Evolutionary conservation across 2,329 filamentous ascomycete species (phyloP), one percentile per base, ranked within the genome.

Genomic region (Pseudocercospora cruenta): DNA sequence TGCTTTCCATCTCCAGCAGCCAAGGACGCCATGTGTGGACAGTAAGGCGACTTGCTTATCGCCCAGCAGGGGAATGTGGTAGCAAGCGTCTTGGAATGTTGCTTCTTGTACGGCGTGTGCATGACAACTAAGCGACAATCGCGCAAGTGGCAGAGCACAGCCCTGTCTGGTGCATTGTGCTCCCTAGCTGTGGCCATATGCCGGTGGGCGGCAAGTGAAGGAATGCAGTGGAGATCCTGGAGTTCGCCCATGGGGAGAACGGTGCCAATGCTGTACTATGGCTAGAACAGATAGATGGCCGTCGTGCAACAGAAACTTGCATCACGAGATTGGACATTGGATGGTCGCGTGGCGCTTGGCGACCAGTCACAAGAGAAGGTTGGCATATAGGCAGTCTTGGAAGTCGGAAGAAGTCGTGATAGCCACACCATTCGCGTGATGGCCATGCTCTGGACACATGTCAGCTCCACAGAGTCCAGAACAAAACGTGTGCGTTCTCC

Each of bases 1-100:
- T 57, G 57, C 45, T 54, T 36, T 24, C 43, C 64, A 21, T 47
- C 60, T 33, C 24, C 8, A 33, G 55, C 43, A 63, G 64, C 64
- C 64, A 66, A 63, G 64, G 22, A 58, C 64, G 60, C 64, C 60
- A 63, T 58, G 7, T 39, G 43, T 57, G 51, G 60, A 59, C 55
- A 26, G 58, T 45, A 43, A 47, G 53, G 60, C 64, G 60, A 33
- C 53, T 51, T 55, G 36, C 24, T 65, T 58, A 21, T 65, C 63
- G 64, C 64, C 64, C 64, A 66, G 64, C 55, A 53, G 45, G 45
- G 57, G 45, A 39, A 60, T 39, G 55, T 66, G 58, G 33, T 28
- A 57, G 57, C 59, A 66, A 60, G 54, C 33, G 59, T 59, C 64
- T 62, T 66, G 59, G 64, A 39, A 62, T 58, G 49, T 53, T 55